Evolutionary conservation across 768 basidiomycete genomes (phyloP).

Genomic region (Suillus weaverae): DNA sequence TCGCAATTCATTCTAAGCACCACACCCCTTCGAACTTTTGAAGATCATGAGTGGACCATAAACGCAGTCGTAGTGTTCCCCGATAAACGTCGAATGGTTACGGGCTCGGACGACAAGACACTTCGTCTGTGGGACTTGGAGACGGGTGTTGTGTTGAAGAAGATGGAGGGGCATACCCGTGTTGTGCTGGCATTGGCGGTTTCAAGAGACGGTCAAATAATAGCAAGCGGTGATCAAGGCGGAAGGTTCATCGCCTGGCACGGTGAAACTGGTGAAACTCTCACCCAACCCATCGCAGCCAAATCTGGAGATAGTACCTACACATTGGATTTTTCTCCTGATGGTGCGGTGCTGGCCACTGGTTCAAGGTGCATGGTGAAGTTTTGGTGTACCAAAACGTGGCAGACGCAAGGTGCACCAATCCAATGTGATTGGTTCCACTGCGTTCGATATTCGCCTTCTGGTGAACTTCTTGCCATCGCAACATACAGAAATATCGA

Average conservation of each 20-base stretch:
- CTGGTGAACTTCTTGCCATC: no score
- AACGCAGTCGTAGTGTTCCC: not conserved
- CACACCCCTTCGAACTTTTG: no score
- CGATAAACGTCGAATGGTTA: not conserved
- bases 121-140: not conserved
- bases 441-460: no score
- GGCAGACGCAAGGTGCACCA: no score
- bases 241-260: not conserved
- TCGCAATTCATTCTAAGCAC: no score
- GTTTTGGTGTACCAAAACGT: no score
- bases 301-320: no score
- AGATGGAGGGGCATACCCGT: not conserved
- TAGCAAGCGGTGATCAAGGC: not conserved
- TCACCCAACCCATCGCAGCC: not conserved
- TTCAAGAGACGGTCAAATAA: not conserved
- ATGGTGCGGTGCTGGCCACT: conserved; percentile 23
- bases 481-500: fast-evolving
- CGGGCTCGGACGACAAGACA: not conserved
- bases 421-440: no score
- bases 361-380: no score
- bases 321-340: not conserved
- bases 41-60: not conserved
- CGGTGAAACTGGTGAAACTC: not conserved
- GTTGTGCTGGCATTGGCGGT: no score
- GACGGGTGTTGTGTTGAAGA: not conserved